phyloP scores from a whole-genome alignment of 331 rosid genomes.

The Saraca asoca region DNA sequence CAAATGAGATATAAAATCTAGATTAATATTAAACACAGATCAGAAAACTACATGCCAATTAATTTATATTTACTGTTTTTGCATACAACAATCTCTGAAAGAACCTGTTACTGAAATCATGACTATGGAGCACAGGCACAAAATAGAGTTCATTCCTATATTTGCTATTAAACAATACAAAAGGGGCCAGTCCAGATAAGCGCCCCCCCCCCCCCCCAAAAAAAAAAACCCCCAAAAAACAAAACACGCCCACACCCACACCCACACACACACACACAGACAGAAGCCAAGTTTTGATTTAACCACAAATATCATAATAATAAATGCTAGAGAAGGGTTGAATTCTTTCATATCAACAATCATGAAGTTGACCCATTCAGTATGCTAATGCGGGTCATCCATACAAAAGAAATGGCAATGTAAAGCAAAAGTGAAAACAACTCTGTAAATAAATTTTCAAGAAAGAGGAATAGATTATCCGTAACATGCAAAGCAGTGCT shows the following conservation, averaged over 20 bases:
- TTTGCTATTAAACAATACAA: constrained; percentile 4
- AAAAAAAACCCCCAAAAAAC: constrained; percentile 1
- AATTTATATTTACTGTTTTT: not conserved
- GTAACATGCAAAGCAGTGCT: constrained; percentile 12
- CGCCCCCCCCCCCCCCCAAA: not conserved
- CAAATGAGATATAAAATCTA: not conserved
- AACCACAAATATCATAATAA: not conserved
- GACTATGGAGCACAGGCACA: constrained; percentile 6
- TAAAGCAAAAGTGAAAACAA: too few relatives aligned
- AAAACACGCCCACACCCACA: too few relatives aligned
- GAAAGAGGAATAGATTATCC: not conserved
- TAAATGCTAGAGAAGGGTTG: constrained; percentile 10
- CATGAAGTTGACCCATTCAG: not conserved
- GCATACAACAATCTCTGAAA: not conserved
- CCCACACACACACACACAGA: too few relatives aligned
- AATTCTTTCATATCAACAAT: not conserved
- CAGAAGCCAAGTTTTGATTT: too few relatives aligned
- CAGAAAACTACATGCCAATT: not conserved
- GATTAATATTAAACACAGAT: not conserved
- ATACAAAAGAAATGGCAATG: too few relatives aligned
- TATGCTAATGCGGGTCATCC: not conserved
- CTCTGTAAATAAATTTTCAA: too few relatives aligned
- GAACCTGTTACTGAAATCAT: constrained; percentile 23
- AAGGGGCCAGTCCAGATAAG: constrained; percentile 3
- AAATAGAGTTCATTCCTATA: constrained; percentile 1